A percentile compares a stretch with the other conserved stretches of the same genome.
Conservation (phyloP, 306 rosid genomes). For the Phaseolus lunatus region DNA sequence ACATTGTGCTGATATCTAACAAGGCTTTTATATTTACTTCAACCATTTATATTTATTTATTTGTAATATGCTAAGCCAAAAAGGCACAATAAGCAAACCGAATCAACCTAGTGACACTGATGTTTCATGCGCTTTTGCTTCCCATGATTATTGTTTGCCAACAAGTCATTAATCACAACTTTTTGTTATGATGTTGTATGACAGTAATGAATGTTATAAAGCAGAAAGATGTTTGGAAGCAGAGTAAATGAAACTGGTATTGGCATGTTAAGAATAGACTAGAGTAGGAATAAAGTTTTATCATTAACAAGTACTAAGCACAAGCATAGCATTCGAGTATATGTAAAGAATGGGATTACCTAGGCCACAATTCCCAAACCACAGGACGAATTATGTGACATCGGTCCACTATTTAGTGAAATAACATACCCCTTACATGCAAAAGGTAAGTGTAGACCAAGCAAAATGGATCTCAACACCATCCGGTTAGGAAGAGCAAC, state of each 20-base stretch:
- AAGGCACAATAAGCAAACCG: neutral
- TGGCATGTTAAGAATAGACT: neutral
- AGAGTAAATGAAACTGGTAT: neutral
- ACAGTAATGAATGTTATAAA: neutral
- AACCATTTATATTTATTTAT: too few species aligned
- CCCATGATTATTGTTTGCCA: neutral
- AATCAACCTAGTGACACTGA: neutral
- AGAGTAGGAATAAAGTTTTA: slow-evolving; percentile 38
- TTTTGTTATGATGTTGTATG: neutral
- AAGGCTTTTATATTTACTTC: too few species aligned
- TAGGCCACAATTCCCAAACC: slow-evolving; percentile 55
- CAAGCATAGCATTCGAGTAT: slow-evolving; percentile 52
- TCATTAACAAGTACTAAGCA: slow-evolving; percentile 51
- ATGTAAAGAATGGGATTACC: slow-evolving; percentile 54
- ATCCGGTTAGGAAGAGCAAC: slow-evolving; percentile 58
- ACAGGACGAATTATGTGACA: slow-evolving; percentile 41
- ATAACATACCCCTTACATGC: slow-evolving; percentile 47
- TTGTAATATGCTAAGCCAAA: neutral
- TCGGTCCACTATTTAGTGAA: slow-evolving; percentile 45
- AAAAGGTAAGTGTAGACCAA: slow-evolving; percentile 41
- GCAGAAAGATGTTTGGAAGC: neutral
- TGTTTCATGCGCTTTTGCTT: neutral
- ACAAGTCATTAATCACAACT: neutral
- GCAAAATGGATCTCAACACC: slow-evolving; percentile 28
- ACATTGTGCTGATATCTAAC: too few species aligned